Evolutionary conservation across 2,329 filamentous ascomycete species (phyloP).

Genomic region (Orbilia blumenaviensis): DNA sequence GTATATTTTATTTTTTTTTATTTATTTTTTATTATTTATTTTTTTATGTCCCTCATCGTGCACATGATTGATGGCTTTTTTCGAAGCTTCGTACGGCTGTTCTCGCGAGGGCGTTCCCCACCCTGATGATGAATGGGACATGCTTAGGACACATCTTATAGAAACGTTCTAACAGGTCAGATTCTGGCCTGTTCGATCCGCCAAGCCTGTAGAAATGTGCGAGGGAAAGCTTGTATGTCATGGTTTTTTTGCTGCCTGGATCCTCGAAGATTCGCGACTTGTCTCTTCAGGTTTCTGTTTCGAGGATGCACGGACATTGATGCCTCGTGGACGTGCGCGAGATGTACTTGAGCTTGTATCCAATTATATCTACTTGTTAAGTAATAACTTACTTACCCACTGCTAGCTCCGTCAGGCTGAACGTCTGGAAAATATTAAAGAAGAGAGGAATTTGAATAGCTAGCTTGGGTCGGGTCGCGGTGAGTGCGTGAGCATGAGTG

Average conservation of each 20-base stretch:
- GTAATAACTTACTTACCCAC: too few species aligned
- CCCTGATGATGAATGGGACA: background rate
- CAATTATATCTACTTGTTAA: too few species aligned
- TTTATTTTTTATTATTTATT: background rate
- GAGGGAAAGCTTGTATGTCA: conserved; percentile 50
- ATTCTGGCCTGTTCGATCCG: conserved; percentile 15
- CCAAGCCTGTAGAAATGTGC: conserved; percentile 18
- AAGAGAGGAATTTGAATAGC: too few species aligned
- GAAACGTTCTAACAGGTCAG: background rate
- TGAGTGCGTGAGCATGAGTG: too few species aligned
- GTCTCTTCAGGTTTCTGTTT: conserved; percentile 13
- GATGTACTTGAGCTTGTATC: background rate
- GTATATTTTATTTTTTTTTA: background rate
- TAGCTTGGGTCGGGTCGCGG: too few species aligned
- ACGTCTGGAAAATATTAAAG: background rate
- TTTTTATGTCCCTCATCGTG: background rate
- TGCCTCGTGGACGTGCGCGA: conserved; percentile 12
- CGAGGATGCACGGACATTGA: conserved; percentile 18
- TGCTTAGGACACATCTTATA: background rate
- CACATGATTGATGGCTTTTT: background rate
- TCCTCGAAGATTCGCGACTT: background rate
- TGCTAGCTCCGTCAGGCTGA: background rate
- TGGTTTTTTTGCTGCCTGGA: background rate
- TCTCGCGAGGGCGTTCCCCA: background rate
- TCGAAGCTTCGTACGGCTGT: background rate